These are phyloP conservation scores for Oryza coarctata DNA, from an alignment of 176 grass and related monocot genomes.

Conservation along the genomic window DNA sequence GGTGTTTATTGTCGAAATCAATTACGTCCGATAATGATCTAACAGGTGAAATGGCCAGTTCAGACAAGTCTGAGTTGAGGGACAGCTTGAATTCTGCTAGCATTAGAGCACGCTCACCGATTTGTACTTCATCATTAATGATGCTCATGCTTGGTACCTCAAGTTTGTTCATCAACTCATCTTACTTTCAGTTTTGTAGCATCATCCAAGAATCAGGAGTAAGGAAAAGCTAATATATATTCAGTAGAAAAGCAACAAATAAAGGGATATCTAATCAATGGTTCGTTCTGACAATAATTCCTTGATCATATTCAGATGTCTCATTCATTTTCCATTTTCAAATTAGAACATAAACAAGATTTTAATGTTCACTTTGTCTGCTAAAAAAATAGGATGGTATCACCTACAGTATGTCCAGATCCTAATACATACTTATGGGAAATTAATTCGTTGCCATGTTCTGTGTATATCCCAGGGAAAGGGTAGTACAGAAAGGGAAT, in stretches of 20 bases:
- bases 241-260: not conserved
- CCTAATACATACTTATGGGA: not conserved
- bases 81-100: slow-evolving; percentile 77
- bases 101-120: slow-evolving; percentile 54
- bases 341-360: not conserved
- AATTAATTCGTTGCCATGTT: not conserved
- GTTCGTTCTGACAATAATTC: not conserved
- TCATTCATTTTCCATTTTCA: not conserved
- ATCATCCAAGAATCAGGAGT: not conserved
- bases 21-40: slow-evolving; percentile 80
- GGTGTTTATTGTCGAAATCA: slow-evolving; percentile 61
- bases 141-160: slow-evolving; percentile 64
- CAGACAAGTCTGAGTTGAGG: slow-evolving; percentile 67
- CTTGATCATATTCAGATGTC: not conserved
- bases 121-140: slow-evolving; percentile 52
- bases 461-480: not conserved
- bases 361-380: not conserved
- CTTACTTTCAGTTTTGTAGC: slow-evolving; percentile 40
- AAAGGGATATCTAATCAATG: not conserved
- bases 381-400: not conserved
- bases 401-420: not conserved
- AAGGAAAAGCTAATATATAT: not conserved
- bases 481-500: not conserved
- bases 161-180: slow-evolving; percentile 72
- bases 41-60: slow-evolving; percentile 49